phyloP scores from a whole-genome alignment of 2,329 filamentous ascomycete species.

The Phoma sp. region DNA sequence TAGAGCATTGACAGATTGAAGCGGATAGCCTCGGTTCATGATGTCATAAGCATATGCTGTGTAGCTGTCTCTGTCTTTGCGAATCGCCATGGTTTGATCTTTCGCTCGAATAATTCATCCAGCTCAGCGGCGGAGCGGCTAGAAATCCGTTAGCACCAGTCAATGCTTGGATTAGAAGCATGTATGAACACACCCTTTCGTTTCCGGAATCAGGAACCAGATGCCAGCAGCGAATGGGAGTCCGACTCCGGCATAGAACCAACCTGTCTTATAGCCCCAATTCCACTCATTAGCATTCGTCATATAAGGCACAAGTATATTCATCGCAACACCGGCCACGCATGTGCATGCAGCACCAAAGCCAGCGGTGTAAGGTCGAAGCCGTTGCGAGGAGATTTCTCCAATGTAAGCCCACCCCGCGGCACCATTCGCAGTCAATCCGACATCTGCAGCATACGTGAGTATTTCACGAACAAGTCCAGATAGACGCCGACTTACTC shows the following conservation, averaged over 20 bases:
- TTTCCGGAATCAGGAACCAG: constrained; percentile 20
- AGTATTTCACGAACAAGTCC: too few relatives aligned
- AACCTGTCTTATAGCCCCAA: constrained; percentile 20
- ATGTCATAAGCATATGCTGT: neutral
- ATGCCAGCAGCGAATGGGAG: constrained; percentile 14
- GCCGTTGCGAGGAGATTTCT: too few relatives aligned
- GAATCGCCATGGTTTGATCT: constrained; percentile 15
- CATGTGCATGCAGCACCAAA: constrained; percentile 16
- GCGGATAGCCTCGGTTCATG: too few relatives aligned
- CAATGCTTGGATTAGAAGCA: too few relatives aligned
- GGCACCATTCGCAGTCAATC: too few relatives aligned
- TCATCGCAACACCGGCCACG: constrained; percentile 14
- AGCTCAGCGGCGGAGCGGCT: constrained; percentile 12
- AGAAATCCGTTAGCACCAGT: neutral
- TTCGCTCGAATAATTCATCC: constrained; percentile 18
- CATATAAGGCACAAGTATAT: constrained; percentile 16
- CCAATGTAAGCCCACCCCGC: too few relatives aligned
- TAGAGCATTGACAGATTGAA: too few relatives aligned
- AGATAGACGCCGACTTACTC: too few relatives aligned
- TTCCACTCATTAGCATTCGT: constrained; percentile 15
- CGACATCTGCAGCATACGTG: too few relatives aligned
- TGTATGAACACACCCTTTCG: constrained; percentile 2
- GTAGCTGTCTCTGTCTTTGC: constrained; percentile 15
- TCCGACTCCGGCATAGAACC: constrained; percentile 19
- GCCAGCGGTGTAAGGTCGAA: constrained; percentile 16